Base-by-base conservation (phyloP, 306 rosid genomes). In the Quercus robur region DNA sequence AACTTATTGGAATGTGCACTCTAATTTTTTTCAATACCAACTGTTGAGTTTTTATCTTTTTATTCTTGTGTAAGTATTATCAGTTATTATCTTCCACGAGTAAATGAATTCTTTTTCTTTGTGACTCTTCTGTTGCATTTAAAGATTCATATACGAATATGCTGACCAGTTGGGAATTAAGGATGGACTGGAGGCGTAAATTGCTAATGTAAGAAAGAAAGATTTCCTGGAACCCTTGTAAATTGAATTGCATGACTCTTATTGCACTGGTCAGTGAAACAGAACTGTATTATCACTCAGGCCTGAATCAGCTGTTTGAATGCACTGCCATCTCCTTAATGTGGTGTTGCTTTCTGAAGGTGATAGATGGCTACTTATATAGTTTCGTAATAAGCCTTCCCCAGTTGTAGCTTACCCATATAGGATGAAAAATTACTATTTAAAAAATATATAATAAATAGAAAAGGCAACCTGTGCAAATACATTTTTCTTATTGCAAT, bases 101-200 rank as follows among this genome's bases (percentile, higher is more conserved):
- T 72, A 66, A 81, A 69, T 55, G 52, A 67, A 54, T 54, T 72
- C 56, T 17, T 25, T 61, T 51, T 76, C 18, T 15, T 4, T 71
- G 28, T 25, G 6, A 64, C 54, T 26, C 51, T 54, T 41, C 38
- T 54, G 26, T 75, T 79, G 51, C 54, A 14, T 61, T 9, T 38
- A 55, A 62, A 62, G 56, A 28, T 72, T 28, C 66, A 59, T 59
- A 18, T 52, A 66, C 55, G 51, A 25, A 74, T 54, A 44, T n/a
- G 28, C 56, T 46, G 76, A 49, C 44, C 73, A 56, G 57, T 56
- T 56, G 73, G 67, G 83, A 83, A 69, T 74, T 59, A 67, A n/a
- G 18, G 58, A 44, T 71, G 56, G 66, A 71, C 52, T 68, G 61
- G 55, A 19, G 70, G 52, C 21, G n/a, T 54, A 51, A 56, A 17